These are phyloP conservation scores for Salisapilia sapeloensis DNA, from an alignment of 352 stramenopile species.

Conservation along the genomic window DNA sequence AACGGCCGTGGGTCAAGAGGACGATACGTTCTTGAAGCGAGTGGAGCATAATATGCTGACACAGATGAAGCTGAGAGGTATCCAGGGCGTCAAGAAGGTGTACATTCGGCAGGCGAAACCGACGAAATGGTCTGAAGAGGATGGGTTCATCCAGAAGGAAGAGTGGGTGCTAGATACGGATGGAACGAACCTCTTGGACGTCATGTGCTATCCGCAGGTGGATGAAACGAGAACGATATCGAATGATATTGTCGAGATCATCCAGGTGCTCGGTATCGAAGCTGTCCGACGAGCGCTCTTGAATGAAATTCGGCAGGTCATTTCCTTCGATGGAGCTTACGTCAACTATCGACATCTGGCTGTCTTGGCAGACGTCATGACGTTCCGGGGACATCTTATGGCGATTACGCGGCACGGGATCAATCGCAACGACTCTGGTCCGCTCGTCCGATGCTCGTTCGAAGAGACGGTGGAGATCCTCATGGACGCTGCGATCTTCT, in stretches of 20 bases:
- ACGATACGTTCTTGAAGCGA: conserved; percentile 94
- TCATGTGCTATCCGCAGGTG: conserved; percentile 94
- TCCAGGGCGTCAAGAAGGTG: conserved; percentile 97
- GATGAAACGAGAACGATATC: conserved; percentile 94
- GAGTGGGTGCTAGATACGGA: conserved; percentile 99
- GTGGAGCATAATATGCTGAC: conserved; percentile 96
- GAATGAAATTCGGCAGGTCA: conserved; percentile 96
- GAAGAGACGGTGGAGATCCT: conserved; percentile 99
- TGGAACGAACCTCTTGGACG: conserved; percentile 96
- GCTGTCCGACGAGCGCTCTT: conserved; percentile 78
- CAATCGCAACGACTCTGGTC: conserved; percentile 96
- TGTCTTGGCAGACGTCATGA: conserved; percentile 98
- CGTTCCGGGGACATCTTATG: conserved; percentile 93
- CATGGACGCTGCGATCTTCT: conserved; percentile 97
- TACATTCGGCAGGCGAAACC: conserved; percentile 93
- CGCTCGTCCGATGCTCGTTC: conserved; percentile 96
- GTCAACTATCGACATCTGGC: conserved; percentile 99
- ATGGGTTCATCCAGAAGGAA: conserved; percentile 89
- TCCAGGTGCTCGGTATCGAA: conserved; percentile 89
- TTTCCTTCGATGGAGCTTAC: conserved; percentile 98
- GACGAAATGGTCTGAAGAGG: conserved; percentile 89
- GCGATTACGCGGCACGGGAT: conserved; percentile 98
- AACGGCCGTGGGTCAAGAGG: conserved; percentile 79
- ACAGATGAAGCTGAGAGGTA: conserved; percentile 93
- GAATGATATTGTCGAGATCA: conserved; percentile 99